A percentile compares a stretch with the other conserved stretches of the same genome.
Conservation (phyloP, 1,284 basidiomycete genomes). For the Vanrija pseudolonga region DNA sequence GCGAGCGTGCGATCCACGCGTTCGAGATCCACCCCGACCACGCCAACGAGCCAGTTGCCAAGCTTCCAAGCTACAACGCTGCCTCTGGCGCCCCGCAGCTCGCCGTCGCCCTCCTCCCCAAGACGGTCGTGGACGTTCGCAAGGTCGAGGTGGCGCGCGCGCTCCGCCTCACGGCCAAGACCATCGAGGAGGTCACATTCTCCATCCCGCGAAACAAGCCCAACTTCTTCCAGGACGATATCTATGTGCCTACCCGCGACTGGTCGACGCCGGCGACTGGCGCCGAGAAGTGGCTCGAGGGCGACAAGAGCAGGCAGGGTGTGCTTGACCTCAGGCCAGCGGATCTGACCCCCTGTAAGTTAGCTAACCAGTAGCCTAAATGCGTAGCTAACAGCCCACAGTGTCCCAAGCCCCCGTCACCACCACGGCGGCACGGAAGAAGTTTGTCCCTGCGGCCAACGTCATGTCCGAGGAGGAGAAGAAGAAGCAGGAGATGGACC, state of each 20-base stretch:
- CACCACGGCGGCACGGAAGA: slow-evolving; percentile 22
- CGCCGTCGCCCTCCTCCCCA: slow-evolving; percentile 49
- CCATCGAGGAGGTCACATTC: slow-evolving; percentile 51
- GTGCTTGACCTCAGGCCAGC: slow-evolving; percentile 39
- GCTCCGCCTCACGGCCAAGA: slow-evolving; percentile 46
- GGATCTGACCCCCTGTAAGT: slow-evolving; percentile 47
- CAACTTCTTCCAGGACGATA: slow-evolving; percentile 55
- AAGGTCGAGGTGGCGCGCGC: slow-evolving; percentile 50
- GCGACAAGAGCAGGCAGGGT: slow-evolving; percentile 18
- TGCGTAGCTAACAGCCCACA: slow-evolving; percentile 12
- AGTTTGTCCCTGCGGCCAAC: slow-evolving; percentile 41
- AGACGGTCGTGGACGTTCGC: slow-evolving; percentile 46
- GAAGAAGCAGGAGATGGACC: slow-evolving; percentile 44
- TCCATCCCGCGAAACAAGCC: slow-evolving; percentile 50
- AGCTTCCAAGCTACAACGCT: slow-evolving; percentile 45
- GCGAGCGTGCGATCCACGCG: slow-evolving; percentile 49
- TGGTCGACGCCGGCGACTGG: slow-evolving; percentile 22
- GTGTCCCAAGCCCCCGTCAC: slow-evolving; percentile 41
- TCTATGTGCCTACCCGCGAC: slow-evolving; percentile 48
- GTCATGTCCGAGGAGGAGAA: slow-evolving; percentile 42
- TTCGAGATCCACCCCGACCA: slow-evolving; percentile 45
- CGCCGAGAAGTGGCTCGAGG: slow-evolving; percentile 41
- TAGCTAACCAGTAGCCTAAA: not conserved
- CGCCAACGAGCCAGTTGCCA: slow-evolving; percentile 32
- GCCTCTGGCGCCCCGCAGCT: slow-evolving; percentile 40